These are phyloP conservation scores for Anisodus acutangulus DNA, from an alignment of 257 asterid species.

Conservation along the genomic window DNA sequence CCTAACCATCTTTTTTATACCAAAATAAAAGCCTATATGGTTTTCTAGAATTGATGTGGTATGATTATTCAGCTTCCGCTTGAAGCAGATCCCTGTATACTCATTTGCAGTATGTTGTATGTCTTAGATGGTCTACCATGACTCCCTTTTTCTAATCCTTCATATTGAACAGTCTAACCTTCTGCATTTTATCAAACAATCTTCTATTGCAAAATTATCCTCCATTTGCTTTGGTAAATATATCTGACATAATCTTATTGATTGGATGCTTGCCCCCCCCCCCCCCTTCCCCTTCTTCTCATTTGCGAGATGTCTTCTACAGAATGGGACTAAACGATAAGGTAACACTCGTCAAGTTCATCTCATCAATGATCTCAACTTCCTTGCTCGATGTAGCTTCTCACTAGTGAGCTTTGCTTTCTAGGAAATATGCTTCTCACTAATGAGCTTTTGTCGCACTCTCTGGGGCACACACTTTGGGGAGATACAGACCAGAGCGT, in stretches of 20 bases:
- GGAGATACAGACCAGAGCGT: slow-evolving; percentile 96
- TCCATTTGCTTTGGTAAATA: slow-evolving; percentile 17
- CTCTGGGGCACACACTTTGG: slow-evolving; percentile 97
- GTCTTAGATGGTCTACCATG: neutral
- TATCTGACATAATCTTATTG: slow-evolving; percentile 33
- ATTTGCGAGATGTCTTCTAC: slow-evolving; percentile 90
- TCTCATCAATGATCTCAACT: slow-evolving; percentile 14
- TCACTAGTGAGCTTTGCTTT: slow-evolving; percentile 31
- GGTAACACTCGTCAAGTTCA: slow-evolving; percentile 49
- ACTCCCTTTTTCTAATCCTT: slow-evolving; percentile 1
- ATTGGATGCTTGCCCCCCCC: slow-evolving; percentile 98
- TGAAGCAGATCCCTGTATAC: neutral
- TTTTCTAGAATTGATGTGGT: neutral
- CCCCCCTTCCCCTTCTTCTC: slow-evolving; percentile 95
- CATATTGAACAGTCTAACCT: slow-evolving; percentile 21
- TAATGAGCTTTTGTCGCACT: slow-evolving; percentile 59
- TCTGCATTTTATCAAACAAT: slow-evolving; percentile 25
- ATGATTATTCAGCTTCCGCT: slow-evolving; percentile 3
- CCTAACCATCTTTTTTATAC: neutral
- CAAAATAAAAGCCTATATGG: neutral
- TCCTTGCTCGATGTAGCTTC: neutral
- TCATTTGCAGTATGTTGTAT: slow-evolving; percentile 19
- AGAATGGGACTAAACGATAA: slow-evolving; percentile 92
- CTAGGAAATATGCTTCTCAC: slow-evolving; percentile 63
- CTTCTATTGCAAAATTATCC: slow-evolving; percentile 29